Base-by-base conservation (phyloP, 169 alveolate species). In the Cyclospora cayetanensis region DNA sequence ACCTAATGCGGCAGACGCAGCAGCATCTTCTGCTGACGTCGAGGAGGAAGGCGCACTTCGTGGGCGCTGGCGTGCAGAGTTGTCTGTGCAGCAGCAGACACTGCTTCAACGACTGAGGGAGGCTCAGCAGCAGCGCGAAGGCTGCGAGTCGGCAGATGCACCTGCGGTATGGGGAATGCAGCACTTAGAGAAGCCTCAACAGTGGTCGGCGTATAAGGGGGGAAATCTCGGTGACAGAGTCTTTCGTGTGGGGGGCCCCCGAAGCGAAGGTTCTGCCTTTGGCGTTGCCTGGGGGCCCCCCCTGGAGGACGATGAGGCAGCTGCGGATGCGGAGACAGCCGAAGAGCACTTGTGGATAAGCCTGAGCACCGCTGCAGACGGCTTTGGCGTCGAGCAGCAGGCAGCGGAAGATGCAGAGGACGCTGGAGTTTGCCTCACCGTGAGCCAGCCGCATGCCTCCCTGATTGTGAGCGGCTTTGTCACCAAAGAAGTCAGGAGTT, bases 361-460 rank as follows among this genome's bases (percentile, higher is more conserved):
- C 60, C n/a, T n/a, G n/a, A n/a, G n/a, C n/a, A n/a, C n/a, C n/a
- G n/a, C n/a, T n/a, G n/a, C n/a, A n/a, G n/a, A n/a, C n/a, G n/a
- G n/a, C n/a, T n/a, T n/a, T n/a, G n/a, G n/a, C n/a, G n/a, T n/a
- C n/a, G n/a, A n/a, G n/a, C n/a, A n/a, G n/a, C n/a, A n/a, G n/a
- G n/a, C n/a, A n/a, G n/a, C n/a, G n/a, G n/a, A n/a, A n/a, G n/a
- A n/a, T n/a, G n/a, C n/a, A n/a, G n/a, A 68, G 5, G 82, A 68
- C 1, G 52, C 29, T 1, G 82, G 82, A 5, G 18, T 68, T 2
- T 35, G 29, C 22, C 52, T 68, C 2, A 68, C 52, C 11, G 53
- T 68, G 82, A 41, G 39, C 52, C 82, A 68, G 82, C 82, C 82
- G 52, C 25, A 31, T 2, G 82, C 82, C 11, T 68, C 82, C 3